These are phyloP conservation scores for Tulasnella sp. DNA, from an alignment of 768 basidiomycete genomes.

Conservation along the genomic window DNA sequence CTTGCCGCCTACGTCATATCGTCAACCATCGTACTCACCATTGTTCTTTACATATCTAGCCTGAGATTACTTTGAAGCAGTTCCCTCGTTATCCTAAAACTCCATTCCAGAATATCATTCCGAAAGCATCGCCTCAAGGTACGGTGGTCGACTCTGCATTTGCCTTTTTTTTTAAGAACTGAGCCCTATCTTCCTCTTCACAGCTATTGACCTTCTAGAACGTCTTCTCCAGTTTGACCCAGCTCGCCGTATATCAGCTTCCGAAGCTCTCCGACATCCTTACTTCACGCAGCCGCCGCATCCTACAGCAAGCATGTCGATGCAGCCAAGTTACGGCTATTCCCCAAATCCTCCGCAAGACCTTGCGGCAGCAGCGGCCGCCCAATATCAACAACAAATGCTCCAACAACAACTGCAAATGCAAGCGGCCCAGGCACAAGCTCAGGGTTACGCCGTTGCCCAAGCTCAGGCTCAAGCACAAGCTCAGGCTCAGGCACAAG, in stretches of 20 bases:
- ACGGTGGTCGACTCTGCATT: slow-evolving; percentile 10
- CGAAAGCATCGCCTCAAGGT: slow-evolving; percentile 80
- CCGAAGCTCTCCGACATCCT: slow-evolving; percentile 81
- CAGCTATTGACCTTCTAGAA: slow-evolving; percentile 86
- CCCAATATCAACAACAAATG: slow-evolving; percentile 1
- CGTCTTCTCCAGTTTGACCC: slow-evolving; percentile 94
- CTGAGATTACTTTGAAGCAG: slow-evolving; percentile 69
- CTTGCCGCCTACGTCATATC: not conserved
- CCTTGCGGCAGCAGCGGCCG: not conserved
- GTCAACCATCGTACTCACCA: not conserved
- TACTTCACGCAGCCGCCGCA: slow-evolving; percentile 42
- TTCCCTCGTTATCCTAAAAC: slow-evolving; percentile 82
- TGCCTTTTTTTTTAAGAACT: not conserved
- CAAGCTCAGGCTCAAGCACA: slow-evolving; percentile 29
- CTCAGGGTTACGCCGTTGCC: slow-evolving; percentile 19
- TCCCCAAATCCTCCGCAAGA: not conserved
- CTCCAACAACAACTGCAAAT: slow-evolving; percentile 18
- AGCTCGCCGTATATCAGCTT: slow-evolving; percentile 76
- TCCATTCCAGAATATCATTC: slow-evolving; percentile 64
- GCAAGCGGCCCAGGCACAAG: slow-evolving; percentile 21
- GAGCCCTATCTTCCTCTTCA: not conserved
- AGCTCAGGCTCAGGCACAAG: slow-evolving; percentile 31
- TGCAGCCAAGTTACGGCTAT: not conserved
- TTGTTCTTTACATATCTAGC: slow-evolving; percentile 36
- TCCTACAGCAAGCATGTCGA: not conserved